phyloP scores from a whole-genome alignment of 129 eudicot species.

The Gnaphalium uliginosum region DNA sequence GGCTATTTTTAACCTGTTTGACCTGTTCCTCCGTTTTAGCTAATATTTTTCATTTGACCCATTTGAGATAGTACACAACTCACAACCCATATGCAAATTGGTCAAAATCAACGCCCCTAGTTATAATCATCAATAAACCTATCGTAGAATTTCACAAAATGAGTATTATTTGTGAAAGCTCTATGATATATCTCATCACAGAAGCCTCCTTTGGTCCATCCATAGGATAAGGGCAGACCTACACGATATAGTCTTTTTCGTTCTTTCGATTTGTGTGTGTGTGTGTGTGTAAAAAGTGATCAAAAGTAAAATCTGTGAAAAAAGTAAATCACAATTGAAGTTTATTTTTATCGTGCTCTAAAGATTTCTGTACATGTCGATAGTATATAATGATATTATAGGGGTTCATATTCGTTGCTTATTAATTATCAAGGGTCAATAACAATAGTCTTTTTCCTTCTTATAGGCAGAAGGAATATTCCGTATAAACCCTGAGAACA shows the following conservation, averaged over 20 bases:
- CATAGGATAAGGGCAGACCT: neutral
- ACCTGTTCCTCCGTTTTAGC: neutral
- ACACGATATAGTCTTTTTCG: neutral
- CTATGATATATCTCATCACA: constrained; percentile 16
- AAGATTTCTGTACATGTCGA: constrained; percentile 5
- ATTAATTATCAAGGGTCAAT: constrained; percentile 5
- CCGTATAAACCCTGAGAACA: constrained; percentile 88
- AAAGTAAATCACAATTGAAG: neutral
- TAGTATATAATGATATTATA: neutral
- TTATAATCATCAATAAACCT: neutral
- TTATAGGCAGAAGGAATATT: constrained; percentile 84
- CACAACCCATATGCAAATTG: neutral
- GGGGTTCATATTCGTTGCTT: neutral
- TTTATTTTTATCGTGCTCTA: neutral
- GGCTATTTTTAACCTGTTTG: neutral
- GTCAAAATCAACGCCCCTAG: neutral
- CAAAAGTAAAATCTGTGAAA: neutral
- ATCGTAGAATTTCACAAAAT: neutral
- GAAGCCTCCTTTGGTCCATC: neutral
- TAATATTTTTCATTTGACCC: neutral
- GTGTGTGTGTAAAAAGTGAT: neutral
- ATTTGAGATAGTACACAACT: neutral
- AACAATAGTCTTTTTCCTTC: neutral
- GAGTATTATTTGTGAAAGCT: neutral
- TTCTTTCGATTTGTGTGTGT: too few relatives aligned